Base-by-base conservation (phyloP, 2,329 filamentous ascomycete genomes). In the Ophiostoma ulmi region DNA sequence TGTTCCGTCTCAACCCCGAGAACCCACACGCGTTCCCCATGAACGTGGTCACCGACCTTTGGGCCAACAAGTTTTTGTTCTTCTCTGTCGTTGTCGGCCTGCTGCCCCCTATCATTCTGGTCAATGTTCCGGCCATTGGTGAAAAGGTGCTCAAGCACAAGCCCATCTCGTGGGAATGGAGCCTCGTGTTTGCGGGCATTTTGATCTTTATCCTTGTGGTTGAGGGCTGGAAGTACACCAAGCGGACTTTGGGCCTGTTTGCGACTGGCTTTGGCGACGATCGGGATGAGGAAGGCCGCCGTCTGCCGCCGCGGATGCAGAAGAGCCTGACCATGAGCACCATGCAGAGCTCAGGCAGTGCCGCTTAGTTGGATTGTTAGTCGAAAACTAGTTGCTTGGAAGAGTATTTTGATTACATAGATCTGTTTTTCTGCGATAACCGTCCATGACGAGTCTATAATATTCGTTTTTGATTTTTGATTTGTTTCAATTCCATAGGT, bases 121-220 rank as follows among this genome's bases (percentile, higher is more conserved):
- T 91, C n/a, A 91, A 93, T 78, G 91, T 93, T 67, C 90, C 90
- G 0, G 84, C 84, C 70, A 82, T 93, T 74, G 92, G 91, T 80
- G 85, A 82, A 20, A 83, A 84, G 38, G 90, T 93, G 52, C 92
- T 93, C 83, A 90, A 91, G 80, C 90, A 93, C 80, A 84, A 81
- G 8, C 84, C 83, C 22, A 92, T 93, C 75, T 84, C 82, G 22
- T 93, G 91, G 91, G 91, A 93, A 77, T 93, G 90, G 90, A 87
- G 84, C 1, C 81, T 93, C 6, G 86, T 90, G 0, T 81, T 91
- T 41, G 85, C 88, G 26, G 87, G 86, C 71, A 85, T 88, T 0
- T 73, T 89, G 14, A 76, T 91, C 4, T 93, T 90, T 76, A 84
- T 93, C 66, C 78, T 83, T 0, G 88, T 89, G 36, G 84, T 92